Percentiles rank a stretch among this genome's conserved stretches.
phyloP scores from a whole-genome alignment of 2,329 filamentous ascomycete species.

The Alternaria arborescens region DNA sequence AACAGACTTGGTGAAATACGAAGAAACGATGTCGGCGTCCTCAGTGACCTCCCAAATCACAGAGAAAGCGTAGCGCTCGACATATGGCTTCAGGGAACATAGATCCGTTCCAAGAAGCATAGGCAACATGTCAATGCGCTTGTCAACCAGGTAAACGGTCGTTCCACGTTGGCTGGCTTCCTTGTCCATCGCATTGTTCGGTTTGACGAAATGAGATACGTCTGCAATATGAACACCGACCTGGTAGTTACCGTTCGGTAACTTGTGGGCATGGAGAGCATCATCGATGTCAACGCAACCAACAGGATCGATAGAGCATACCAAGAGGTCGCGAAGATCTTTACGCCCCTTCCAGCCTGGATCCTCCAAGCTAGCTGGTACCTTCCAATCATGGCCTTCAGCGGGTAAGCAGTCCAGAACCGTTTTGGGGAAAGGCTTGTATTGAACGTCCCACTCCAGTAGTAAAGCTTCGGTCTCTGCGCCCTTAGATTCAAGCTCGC shows the following conservation, averaged over 20 bases:
- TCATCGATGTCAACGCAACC: constrained; percentile 99
- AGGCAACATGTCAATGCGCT: constrained; percentile 99
- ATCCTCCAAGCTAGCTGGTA: constrained; percentile 80
- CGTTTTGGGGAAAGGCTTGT: constrained; percentile 94
- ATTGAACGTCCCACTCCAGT: constrained; percentile 96
- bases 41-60: constrained; percentile 80
- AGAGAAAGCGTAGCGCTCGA: constrained; percentile 74
- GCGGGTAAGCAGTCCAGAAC: constrained; percentile 91
- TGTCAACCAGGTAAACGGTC: constrained; percentile 97
- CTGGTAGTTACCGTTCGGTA: constrained; percentile 93
- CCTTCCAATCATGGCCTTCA: constrained; percentile 93
- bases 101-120: constrained; percentile 95
- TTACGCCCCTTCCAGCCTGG: constrained; percentile 85
- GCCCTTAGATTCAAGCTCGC: constrained; percentile 95
- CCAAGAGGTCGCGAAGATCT: constrained; percentile 84
- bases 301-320: constrained; percentile 96
- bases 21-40: constrained; percentile 82
- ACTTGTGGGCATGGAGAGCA: constrained; percentile 82
- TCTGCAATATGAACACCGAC: constrained; percentile 99
- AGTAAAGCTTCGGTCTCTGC: constrained; percentile 95
- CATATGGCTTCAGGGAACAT: constrained; percentile 95
- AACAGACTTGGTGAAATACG: constrained; percentile 96
- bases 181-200: constrained; percentile 94
- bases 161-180: constrained; percentile 95
- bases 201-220: constrained; percentile 98